Evolutionary conservation across 192 early-diverging fungal genomes (phyloP).

Genomic region (Dimargaris cristalligena): DNA sequence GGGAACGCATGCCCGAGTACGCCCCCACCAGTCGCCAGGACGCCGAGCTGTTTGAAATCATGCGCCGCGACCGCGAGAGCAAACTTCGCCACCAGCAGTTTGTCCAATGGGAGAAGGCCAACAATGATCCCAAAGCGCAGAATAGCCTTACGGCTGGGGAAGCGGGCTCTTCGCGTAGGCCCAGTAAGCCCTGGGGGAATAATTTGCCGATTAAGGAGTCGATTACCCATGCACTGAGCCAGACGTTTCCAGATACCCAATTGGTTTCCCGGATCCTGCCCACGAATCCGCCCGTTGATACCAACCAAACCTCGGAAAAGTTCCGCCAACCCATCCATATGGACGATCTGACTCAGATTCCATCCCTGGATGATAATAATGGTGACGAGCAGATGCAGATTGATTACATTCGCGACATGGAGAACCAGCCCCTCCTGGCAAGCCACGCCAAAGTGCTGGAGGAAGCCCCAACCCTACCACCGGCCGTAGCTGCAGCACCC

Average conservation of each 20-base stretch:
- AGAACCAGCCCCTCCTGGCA: neutral
- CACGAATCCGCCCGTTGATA: neutral
- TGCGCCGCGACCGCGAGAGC: neutral
- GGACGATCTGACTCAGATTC: neutral
- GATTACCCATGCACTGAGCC: neutral
- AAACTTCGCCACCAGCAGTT: neutral
- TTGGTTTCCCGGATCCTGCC: neutral
- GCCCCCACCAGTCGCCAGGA: neutral
- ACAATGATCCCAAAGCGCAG: neutral
- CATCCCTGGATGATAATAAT: neutral
- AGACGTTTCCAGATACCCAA: too few species aligned
- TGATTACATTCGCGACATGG: neutral
- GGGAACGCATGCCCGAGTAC: neutral
- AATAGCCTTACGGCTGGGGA: neutral
- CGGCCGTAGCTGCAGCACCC: too few species aligned
- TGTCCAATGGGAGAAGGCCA: neutral
- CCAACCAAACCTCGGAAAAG: neutral
- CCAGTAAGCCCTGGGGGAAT: too few species aligned
- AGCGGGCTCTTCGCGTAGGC: too few species aligned
- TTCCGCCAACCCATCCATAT: neutral
- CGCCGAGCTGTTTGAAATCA: constrained; percentile 1
- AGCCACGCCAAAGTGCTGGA: neutral
- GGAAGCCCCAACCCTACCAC: too few species aligned
- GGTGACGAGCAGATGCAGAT: neutral
- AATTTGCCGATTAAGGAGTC: too few species aligned